A percentile compares a stretch with the other conserved stretches of the same genome.
Conservation (phyloP, 192 early-diverging fungal species). For the Entomortierella parvispora region DNA sequence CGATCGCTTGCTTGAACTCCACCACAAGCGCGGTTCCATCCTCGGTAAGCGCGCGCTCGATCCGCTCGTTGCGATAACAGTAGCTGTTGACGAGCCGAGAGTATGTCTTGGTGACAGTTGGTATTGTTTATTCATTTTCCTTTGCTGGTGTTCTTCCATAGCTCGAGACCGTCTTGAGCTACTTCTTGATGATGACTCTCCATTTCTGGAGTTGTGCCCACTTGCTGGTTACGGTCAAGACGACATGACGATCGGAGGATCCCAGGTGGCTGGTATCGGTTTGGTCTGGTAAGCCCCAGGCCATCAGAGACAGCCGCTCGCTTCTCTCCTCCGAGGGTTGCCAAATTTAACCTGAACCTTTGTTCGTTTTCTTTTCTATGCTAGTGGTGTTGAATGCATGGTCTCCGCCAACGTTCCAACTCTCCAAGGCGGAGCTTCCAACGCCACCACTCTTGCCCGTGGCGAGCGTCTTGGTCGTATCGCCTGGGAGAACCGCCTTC, state of each 20-base stretch:
- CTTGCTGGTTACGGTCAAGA: conserved; percentile 71
- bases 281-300: conserved; percentile 62
- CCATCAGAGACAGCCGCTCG: too few species aligned
- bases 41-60: conserved; percentile 51
- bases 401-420: conserved; percentile 69
- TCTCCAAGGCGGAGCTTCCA: conserved; percentile 67
- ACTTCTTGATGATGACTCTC: conserved; percentile 70
- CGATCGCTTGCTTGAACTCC: conserved; percentile 56
- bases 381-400: conserved; percentile 64
- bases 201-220: conserved; percentile 69
- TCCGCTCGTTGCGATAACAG: background rate
- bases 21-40: conserved; percentile 68
- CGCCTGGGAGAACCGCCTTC: conserved; percentile 66
- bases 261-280: conserved; percentile 71
- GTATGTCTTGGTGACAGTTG: background rate
- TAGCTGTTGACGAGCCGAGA: conserved; percentile 4
- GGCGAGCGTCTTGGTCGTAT: conserved; percentile 65
- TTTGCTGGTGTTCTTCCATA: conserved; percentile 14
- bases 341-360: background rate
- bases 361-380: background rate
- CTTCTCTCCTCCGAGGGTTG: too few species aligned
- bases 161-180: conserved; percentile 70
- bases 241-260: conserved; percentile 73
- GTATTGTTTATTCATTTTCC: conserved; percentile 7
- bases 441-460: conserved; percentile 65